phyloP scores from a whole-genome alignment of 2,329 filamentous ascomycete genomes.

The Arthrobotrys musiformis region DNA sequence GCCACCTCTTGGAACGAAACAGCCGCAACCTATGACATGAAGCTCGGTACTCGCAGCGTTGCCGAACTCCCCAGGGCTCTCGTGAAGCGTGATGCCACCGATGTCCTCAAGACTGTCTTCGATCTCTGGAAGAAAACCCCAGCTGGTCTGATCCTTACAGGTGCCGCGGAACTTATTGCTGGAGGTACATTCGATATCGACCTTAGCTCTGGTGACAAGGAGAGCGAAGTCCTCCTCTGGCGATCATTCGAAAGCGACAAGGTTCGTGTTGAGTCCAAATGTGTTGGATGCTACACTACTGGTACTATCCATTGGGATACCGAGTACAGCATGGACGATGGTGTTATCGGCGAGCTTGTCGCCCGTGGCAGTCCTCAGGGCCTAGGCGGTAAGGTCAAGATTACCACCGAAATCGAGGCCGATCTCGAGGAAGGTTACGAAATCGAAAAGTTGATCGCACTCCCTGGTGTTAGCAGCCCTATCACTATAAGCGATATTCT shows the following conservation, averaged over 20 bases:
- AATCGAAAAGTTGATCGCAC: constrained; percentile 4
- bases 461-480: constrained; percentile 13
- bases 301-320: constrained; percentile 4
- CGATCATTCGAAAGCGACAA: constrained; percentile 19
- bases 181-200: constrained; percentile 10
- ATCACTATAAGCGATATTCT: constrained; percentile 13
- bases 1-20: constrained; percentile 20
- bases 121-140: not conserved
- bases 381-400: constrained; percentile 9
- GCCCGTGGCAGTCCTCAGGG: constrained; percentile 4
- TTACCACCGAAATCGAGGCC: constrained; percentile 13
- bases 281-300: constrained; percentile 11
- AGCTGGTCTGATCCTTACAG: not conserved
- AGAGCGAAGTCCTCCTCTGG: constrained; percentile 13
- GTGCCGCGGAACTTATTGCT: not conserved
- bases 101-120: not conserved
- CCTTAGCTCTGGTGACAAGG: not conserved
- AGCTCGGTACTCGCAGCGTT: not conserved
- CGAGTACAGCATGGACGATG: constrained; percentile 6
- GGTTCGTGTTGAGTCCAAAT: constrained; percentile 3
- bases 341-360: not conserved
- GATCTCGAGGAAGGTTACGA: constrained; percentile 10
- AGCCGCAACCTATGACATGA: constrained; percentile 18
- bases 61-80: not conserved
- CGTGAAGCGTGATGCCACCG: not conserved